These are phyloP conservation scores for Cytospora paraplurivora DNA, from an alignment of 2,329 filamentous ascomycete species.

Conservation along the genomic window DNA sequence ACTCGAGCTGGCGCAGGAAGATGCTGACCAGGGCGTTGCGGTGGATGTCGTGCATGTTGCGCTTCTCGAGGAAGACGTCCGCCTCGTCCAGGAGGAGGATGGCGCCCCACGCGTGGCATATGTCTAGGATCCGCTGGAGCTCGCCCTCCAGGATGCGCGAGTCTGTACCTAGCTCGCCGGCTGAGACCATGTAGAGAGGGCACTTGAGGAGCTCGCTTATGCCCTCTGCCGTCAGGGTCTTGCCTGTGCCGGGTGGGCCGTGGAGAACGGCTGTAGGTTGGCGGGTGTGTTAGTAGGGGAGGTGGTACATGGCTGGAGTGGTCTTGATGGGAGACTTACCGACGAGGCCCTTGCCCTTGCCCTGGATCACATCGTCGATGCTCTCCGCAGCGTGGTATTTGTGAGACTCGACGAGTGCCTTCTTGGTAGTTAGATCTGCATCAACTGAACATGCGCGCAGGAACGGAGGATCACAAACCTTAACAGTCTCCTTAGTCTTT, in stretches of 20 bases:
- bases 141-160: slow-evolving; percentile 72
- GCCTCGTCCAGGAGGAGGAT: slow-evolving; percentile 85
- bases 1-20: slow-evolving; percentile 84
- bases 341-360: slow-evolving; percentile 85
- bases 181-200: slow-evolving; percentile 80
- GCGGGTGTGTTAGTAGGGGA: slow-evolving; percentile 26
- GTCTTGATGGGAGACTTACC: slow-evolving; percentile 41
- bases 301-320: neutral
- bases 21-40: slow-evolving; percentile 85
- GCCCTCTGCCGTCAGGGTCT: slow-evolving; percentile 84
- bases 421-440: slow-evolving; percentile 2
- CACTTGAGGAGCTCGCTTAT: slow-evolving; percentile 82
- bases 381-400: slow-evolving; percentile 79
- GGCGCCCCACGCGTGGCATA: slow-evolving; percentile 83
- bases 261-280: slow-evolving; percentile 64
- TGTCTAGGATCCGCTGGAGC: slow-evolving; percentile 81
- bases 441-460: neutral
- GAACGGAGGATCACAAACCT: slow-evolving; percentile 39
- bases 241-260: slow-evolving; percentile 83
- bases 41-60: slow-evolving; percentile 80
- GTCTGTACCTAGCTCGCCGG: slow-evolving; percentile 80
- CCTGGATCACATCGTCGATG: slow-evolving; percentile 80
- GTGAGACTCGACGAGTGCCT: slow-evolving; percentile 79
- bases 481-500: slow-evolving; percentile 67
- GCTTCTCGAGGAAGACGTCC: slow-evolving; percentile 81